Evolutionary conservation across 768 basidiomycete genomes (phyloP), one percentile per base, ranked within the genome.

Genomic region (Lactarius evosmus): DNA sequence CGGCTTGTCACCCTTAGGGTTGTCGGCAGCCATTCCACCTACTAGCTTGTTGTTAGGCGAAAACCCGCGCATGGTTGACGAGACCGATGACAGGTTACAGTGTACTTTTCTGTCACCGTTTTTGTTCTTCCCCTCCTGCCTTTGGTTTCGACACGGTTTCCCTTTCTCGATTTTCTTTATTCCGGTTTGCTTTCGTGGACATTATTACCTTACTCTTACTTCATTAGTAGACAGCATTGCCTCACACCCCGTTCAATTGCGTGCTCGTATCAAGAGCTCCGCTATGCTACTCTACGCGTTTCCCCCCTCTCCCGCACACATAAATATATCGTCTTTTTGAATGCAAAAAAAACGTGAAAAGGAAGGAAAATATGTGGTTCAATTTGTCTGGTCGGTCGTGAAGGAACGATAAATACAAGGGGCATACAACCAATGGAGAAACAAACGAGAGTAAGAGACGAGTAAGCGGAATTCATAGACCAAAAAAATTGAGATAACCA

Each of bases 1-100:
- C n/a, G n/a, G n/a, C 82, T 98, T 0, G 84, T 85, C 2, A 86
- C 85, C 0, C 91, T 98, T 74, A 96, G 93, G 12, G 66, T 89
- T 56, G 74, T 95, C 29, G 93, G 92, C 2, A 89, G 88, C 2
- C 91, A 88, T 74, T 83, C 85, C 33, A 88, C 91, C 6, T 91
- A n/a, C n/a, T n/a, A 81, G 56, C 85, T 91, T 70, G 88, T 92
- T 87, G 78, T 74, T 33, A 67, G 69, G 11, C 74, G 71, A 38
- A 71, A 2, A 14, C 38, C 38, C 38, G n/a, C n/a, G n/a, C n/a
- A n/a, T n/a, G n/a, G n/a, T n/a, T n/a, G n/a, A n/a, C n/a, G n/a
- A n/a, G n/a, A n/a, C n/a, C n/a, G n/a, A n/a, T n/a, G 9, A 40
- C 38, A 7, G 8, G 7, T 38, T 55, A 5, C n/a, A 38, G 7